These are phyloP conservation scores for Tetracentron sinense DNA, from an alignment of 164 flowering plant genomes.

Conservation along the genomic window DNA sequence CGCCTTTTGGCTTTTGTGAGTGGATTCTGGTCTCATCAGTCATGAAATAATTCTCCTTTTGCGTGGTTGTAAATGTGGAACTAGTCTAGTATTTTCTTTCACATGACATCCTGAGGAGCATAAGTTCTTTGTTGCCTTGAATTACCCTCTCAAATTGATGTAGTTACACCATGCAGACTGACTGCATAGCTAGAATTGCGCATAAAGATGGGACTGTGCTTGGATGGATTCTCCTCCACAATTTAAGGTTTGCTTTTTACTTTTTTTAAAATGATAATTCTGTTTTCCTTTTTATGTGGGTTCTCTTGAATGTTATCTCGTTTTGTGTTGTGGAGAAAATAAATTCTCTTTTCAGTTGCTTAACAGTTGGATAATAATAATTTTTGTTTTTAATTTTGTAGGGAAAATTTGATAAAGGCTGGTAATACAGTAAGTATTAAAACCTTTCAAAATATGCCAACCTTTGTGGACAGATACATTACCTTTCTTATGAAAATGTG, in stretches of 20 bases:
- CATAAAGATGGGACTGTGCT: constrained; percentile 51
- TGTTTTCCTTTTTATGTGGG: not conserved
- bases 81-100: too few relatives aligned
- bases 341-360: not conserved
- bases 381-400: constrained; percentile 22
- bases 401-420: constrained; percentile 42
- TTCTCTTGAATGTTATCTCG: not conserved
- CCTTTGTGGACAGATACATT: not conserved
- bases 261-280: not conserved
- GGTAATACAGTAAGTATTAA: constrained; percentile 47
- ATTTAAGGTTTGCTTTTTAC: constrained; percentile 51
- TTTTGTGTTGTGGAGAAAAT: not conserved
- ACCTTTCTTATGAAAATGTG: not conserved
- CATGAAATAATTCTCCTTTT: too few relatives aligned
- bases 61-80: too few relatives aligned
- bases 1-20: too few relatives aligned
- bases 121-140: not conserved
- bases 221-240: constrained; percentile 83
- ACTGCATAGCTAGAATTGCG: constrained; percentile 92
- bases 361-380: not conserved
- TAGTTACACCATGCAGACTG: constrained; percentile 47
- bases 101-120: too few relatives aligned
- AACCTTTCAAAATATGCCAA: not conserved
- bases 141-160: not conserved
- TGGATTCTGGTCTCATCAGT: too few relatives aligned